These are phyloP conservation scores for Neoboletus brunneissimus DNA, from an alignment of 768 basidiomycete genomes.

Conservation along the genomic window DNA sequence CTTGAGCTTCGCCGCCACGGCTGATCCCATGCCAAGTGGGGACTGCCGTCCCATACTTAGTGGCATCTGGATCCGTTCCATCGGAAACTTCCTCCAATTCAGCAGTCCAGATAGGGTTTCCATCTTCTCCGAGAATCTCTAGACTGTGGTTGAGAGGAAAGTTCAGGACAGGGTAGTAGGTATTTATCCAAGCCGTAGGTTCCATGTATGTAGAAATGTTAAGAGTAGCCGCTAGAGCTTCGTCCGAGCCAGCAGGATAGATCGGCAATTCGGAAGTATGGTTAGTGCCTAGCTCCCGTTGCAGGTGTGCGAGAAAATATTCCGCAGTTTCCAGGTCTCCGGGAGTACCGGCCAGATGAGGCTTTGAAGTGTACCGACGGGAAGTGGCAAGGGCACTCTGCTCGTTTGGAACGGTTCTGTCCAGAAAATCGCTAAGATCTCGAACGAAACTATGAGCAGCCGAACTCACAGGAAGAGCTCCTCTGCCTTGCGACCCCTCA, in stretches of 20 bases:
- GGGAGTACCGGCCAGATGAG: constrained; percentile 60
- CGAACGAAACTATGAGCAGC: not conserved
- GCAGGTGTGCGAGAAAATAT: constrained; percentile 51
- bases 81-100: constrained; percentile 67
- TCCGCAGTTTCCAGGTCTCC: constrained; percentile 57
- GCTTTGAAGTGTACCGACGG: constrained; percentile 48
- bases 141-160: constrained; percentile 56
- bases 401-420: constrained; percentile 50
- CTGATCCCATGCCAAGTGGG: constrained; percentile 72
- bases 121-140: constrained; percentile 52
- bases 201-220: constrained; percentile 38
- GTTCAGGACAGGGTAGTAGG: constrained; percentile 76
- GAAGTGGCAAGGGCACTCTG: constrained; percentile 51
- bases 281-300: constrained; percentile 45
- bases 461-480: constrained; percentile 42
- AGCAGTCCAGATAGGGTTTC: constrained; percentile 53
- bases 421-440: not conserved
- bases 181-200: constrained; percentile 60
- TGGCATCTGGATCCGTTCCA: constrained; percentile 61
- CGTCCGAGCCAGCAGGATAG: constrained; percentile 54
- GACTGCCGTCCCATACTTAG: constrained; percentile 52
- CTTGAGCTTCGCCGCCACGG: constrained; percentile 61
- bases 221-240: constrained; percentile 53
- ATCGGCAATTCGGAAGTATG: constrained; percentile 37
- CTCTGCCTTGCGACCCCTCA: constrained; percentile 40